phyloP scores from a whole-genome alignment of 169 alveolate species.

The Prorocentrum cordatum region DNA sequence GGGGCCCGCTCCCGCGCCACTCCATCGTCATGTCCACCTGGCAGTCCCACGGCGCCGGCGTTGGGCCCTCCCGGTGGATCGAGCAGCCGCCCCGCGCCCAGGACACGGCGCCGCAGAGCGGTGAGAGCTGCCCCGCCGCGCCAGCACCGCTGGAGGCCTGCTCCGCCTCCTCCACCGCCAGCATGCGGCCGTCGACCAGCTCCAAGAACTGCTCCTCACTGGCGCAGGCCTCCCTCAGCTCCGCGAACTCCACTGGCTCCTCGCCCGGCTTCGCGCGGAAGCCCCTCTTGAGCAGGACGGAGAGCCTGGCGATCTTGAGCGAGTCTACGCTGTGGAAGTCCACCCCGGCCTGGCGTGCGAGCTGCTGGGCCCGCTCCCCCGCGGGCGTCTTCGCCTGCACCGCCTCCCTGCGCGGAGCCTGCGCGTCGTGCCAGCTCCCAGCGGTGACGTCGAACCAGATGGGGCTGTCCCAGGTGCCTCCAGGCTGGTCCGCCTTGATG shows the following conservation, averaged over 20 bases:
- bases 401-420: no score
- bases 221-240: not conserved
- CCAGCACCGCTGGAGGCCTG: not conserved
- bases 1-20: not conserved
- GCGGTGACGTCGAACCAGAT: no score
- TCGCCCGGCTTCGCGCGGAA: not conserved
- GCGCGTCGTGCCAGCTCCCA: no score
- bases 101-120: not conserved
- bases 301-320: conserved; percentile 28
- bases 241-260: not conserved
- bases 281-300: conserved; percentile 53
- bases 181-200: not conserved
- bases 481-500: no score
- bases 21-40: conserved; percentile 48
- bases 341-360: conserved; percentile 37
- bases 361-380: conserved; percentile 9
- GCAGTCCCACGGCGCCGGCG: conserved; percentile 58
- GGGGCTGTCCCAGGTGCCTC: no score
- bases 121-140: not conserved
- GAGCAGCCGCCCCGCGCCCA: not conserved
- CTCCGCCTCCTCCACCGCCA: not conserved
- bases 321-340: conserved; percentile 42
- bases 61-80: conserved; percentile 54
- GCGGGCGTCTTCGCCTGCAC: not conserved
- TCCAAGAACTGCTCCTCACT: not conserved